Conservation (phyloP, 331 rosid genomes). For the Malus hybrid region DNA sequence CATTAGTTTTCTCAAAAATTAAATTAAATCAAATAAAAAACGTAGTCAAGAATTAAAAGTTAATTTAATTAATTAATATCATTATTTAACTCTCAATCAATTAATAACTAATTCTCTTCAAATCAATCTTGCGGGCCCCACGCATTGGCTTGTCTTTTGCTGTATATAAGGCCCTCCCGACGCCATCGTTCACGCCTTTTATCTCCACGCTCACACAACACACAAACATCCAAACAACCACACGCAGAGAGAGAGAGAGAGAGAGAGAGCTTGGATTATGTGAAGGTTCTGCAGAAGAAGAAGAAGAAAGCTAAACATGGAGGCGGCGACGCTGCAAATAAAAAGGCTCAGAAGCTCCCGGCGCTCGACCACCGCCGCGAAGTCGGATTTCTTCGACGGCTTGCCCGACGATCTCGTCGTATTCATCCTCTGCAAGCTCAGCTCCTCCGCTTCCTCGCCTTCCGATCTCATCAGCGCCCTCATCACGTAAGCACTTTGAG, state of each 20-base stretch:
- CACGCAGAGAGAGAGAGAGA: background rate
- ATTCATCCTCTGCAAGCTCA: conserved; percentile 59
- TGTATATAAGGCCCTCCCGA: background rate
- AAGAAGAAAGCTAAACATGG: background rate
- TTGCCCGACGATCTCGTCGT: conserved; percentile 71
- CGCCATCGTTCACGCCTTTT: background rate
- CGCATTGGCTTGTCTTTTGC: background rate
- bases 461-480: conserved; percentile 47
- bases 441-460: conserved; percentile 63
- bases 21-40: background rate
- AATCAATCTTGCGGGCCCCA: background rate
- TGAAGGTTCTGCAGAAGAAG: background rate
- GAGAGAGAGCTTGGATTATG: background rate
- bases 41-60: background rate
- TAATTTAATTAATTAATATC: no score
- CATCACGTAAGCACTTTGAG: conserved; percentile 37
- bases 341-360: conserved; percentile 13
- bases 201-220: background rate
- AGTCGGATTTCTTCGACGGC: conserved; percentile 46
- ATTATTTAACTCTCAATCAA: no score
- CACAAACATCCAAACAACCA: background rate
- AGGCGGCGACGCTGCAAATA: background rate
- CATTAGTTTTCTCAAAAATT: no score
- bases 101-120: background rate
- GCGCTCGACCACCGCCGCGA: background rate